Base-by-base conservation (phyloP, 208 protist genomes). In the Wallacemonas sp. region DNA sequence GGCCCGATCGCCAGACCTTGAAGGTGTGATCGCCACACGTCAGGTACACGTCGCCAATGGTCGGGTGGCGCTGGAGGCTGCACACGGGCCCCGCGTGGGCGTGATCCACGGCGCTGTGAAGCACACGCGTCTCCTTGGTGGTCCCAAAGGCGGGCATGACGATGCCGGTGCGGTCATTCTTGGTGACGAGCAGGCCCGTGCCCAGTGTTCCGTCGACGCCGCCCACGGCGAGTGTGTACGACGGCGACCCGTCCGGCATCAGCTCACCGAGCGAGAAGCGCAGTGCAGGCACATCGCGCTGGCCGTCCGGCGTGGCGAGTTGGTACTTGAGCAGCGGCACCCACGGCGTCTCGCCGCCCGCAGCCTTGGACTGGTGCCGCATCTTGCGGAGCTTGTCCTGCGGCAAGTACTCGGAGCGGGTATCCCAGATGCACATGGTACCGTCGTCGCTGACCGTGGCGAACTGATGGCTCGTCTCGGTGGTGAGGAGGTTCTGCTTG, bases 311-410 rank as follows among this genome's bases (percentile, higher is more conserved):
- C 38, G 75, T 80, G 2, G 76, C 70, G 41, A 95, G 74, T 61
- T 84, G 74, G 66, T 91, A 94, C n/a, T 71, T 67, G 39, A 90
- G 70, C 57, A 97, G 67, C 52, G 92, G 92, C 46, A 95, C 84
- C 90, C 92, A 97, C 50, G 79, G 74, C 54, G 89, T 79, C 20
- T 93, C 86, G 3, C 79, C 80, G 18, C 70, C 79, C 23, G 67
- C 62, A 12, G 70, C 64, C 55, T 84, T 85, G 65, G 72, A 81
- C 66, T 94, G 86, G 57, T 94, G 87, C 74, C 91, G 91, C 57
- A 95, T 86, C 78, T 97, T 97, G 52, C 92, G 89, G 45, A 93
- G 77, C 67, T 95, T 97, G 65, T 97, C 88, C 36, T 81, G 72
- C 38, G 86, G 84, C 38, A 96, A 76, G 68, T 96, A 72, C 38